Evolutionary conservation across 2,329 filamentous ascomycete genomes (phyloP).

Genomic region (Capronia epimyces): DNA sequence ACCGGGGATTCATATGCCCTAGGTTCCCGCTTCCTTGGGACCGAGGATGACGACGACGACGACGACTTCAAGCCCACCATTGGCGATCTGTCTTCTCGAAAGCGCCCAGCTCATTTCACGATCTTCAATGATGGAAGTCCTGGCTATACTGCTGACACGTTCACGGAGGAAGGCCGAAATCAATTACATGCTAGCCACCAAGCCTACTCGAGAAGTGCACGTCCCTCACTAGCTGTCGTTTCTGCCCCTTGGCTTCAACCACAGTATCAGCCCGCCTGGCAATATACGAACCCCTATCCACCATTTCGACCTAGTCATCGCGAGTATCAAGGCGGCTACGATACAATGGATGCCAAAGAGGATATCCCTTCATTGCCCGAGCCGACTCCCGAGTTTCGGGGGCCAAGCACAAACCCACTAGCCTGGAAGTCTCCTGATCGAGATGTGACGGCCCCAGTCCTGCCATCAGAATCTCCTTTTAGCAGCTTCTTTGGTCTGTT

Average conservation of each 20-base stretch:
- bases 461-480: constrained; percentile 19
- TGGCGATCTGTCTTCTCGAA: constrained; percentile 30
- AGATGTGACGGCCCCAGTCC: neutral
- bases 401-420: constrained; percentile 14
- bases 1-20: constrained; percentile 22
- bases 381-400: constrained; percentile 2
- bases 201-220: constrained; percentile 5
- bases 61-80: constrained; percentile 36
- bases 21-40: constrained; percentile 27
- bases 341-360: constrained; percentile 20
- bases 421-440: constrained; percentile 19
- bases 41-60: constrained; percentile 32
- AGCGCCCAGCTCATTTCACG: constrained; percentile 32
- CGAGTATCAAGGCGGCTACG: constrained; percentile 13
- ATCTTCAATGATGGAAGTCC: constrained; percentile 37
- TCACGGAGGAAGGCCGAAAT: constrained; percentile 7
- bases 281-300: constrained; percentile 14
- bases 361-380: constrained; percentile 12
- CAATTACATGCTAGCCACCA: constrained; percentile 13
- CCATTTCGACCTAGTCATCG: constrained; percentile 14
- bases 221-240: constrained; percentile 12
- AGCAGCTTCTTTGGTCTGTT: constrained; percentile 20
- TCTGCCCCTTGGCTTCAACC: constrained; percentile 24
- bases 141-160: constrained; percentile 5
- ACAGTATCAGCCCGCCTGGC: constrained; percentile 20